Base-by-base conservation (phyloP, 1,284 basidiomycete species). In the Rhodotorula sp. region DNA sequence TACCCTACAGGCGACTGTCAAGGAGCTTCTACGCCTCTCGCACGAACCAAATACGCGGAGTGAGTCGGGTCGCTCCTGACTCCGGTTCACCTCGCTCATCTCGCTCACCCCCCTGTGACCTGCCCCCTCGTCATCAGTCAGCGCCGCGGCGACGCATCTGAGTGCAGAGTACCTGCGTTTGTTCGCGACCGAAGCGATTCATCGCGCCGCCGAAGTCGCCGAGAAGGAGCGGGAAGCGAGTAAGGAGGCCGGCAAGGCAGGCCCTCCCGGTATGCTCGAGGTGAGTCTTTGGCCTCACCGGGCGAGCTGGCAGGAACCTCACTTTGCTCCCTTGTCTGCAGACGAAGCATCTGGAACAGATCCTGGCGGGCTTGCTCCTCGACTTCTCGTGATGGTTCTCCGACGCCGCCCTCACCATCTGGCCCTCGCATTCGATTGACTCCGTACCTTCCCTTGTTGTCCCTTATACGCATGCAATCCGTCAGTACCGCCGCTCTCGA, bases 121-220 rank as follows among this genome's bases (percentile, higher is more conserved):
- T 56, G 23, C 47, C 14, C 31, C 0, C 12, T 21, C 19, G 6
- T 34, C 26, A 23, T 4, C 66, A 75, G 75, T 74, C 57, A 70
- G 60, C 54, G 60, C 65, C 3, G 60, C 69, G n/a, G 69, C 71
- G 10, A 55, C 71, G 8, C 71, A 69, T 28, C 68, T 77, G 43
- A 65, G 58, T 2, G 58, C 70, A 26, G 73, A 77, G 55, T 77
- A 77, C 55, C 69, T 77, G 15, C 71, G 72, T 38, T 64, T 77
- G 21, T 70, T 77, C 34, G 58, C 76, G 6, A 67, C 70, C 5
- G 69, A 73, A 50, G 69, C 71, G 14, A 57, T 70, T 26, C 74
- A 76, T 48, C 64, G 71, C 34, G 64, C 69, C 0, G 65, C 69
- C 3, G 69, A 73, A 52, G 66, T 70, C 14, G 70, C 71, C 8